Evolutionary conservation across 129 eudicot genomes (phyloP), one percentile per base, ranked within the genome.

Genomic region (Tagetes patula): DNA sequence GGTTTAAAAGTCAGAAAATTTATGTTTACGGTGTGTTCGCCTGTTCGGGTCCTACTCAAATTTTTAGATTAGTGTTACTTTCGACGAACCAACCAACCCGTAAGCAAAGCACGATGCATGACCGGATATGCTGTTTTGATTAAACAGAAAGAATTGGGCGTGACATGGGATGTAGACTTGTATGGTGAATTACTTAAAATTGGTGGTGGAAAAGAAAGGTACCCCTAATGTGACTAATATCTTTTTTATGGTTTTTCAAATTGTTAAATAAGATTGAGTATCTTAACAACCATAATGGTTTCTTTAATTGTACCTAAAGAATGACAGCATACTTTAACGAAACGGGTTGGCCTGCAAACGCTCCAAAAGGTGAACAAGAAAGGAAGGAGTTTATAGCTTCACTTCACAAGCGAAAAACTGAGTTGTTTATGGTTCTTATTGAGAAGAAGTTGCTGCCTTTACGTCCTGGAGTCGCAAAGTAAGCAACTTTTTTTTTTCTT

Each of bases 141-240:
- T 64, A 10, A 64, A 72, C 96, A 95, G 96, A 85, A 74, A 70
- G 97, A 85, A 63, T 75, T 95, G 81, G 99, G 97, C 42, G 96
- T 95, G 31, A 84, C 96, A 33, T 95, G 99, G 99, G 97, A 88
- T 77, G 97, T 88, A 48, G 96, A 95, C 73, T 86, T 95, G 94
- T 95, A 95, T 42, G 99, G 99, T 52, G 97, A 95, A 80, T 77
- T 95, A 84, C 97, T 95, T 78, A 88, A 95, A 84, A 95, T 95
- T 75, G 99, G 99, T 38, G 99, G 99, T 81, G 99, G 99, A 78
- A 95, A 95, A 80, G 99, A 95, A 82, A 95, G 99, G 99, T 95
- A 85, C 13, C n/a, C 9, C 2, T 30, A 41, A 32, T 7, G 59
- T 61, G 42, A 20, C 8, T 8, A 20, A 34, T 36, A 2, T 36